These are phyloP conservation scores for Prunus yedoensis DNA, from an alignment of 331 rosid genomes.

Conservation along the genomic window DNA sequence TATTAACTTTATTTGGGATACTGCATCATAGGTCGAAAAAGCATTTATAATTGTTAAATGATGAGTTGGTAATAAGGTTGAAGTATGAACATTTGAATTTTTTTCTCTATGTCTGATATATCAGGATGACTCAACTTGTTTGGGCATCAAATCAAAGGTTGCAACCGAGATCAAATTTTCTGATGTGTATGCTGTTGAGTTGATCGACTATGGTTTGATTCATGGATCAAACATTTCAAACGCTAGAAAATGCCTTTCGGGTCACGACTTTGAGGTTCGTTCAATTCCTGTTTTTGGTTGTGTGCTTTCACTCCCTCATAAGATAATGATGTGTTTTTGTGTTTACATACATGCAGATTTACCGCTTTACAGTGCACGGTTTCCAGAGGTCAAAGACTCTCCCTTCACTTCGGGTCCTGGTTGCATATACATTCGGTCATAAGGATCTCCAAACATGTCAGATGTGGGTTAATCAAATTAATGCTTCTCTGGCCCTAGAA, in stretches of 20 bases:
- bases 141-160: constrained; percentile 55
- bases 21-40: not conserved
- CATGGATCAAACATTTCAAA: constrained; percentile 44
- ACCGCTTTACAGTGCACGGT: constrained; percentile 72
- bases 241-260: constrained; percentile 37
- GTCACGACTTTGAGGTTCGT: constrained; percentile 58
- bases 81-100: constrained; percentile 16
- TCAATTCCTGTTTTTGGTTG: constrained; percentile 17
- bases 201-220: constrained; percentile 36
- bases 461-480: constrained; percentile 69
- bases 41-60: constrained; percentile 13
- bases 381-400: constrained; percentile 51
- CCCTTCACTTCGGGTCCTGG: constrained; percentile 55
- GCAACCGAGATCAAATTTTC: constrained; percentile 56
- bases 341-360: constrained; percentile 50
- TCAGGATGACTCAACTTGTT: constrained; percentile 69
- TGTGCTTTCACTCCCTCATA: constrained; percentile 8
- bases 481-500: constrained; percentile 45
- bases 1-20: not conserved
- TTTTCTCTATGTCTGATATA: constrained; percentile 28
- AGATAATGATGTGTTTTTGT: constrained; percentile 6
- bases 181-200: constrained; percentile 72
- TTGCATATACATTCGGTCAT: constrained; percentile 71
- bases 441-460: constrained; percentile 54
- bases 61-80: not conserved